phyloP scores from a whole-genome alignment of 2,329 filamentous ascomycete genomes.

The Colletotrichum magnum region DNA sequence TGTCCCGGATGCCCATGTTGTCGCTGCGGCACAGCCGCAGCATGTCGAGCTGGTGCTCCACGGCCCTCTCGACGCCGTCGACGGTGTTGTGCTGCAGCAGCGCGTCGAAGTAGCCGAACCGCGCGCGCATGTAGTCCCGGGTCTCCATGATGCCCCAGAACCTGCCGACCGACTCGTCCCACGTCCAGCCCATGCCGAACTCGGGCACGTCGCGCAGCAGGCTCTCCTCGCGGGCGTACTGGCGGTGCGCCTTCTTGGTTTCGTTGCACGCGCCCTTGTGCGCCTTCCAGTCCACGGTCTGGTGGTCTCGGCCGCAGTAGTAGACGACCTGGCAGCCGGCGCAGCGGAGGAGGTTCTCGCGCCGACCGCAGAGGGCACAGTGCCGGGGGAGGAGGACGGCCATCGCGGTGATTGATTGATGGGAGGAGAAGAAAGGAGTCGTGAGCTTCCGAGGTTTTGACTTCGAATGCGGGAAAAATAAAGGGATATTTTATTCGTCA shows the following conservation, averaged over 20 bases:
- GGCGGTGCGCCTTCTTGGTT: slow-evolving; percentile 49
- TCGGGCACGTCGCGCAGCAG: slow-evolving; percentile 50
- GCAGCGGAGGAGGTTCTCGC: slow-evolving; percentile 53
- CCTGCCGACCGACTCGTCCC: slow-evolving; percentile 54
- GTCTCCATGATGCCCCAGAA: slow-evolving; percentile 60
- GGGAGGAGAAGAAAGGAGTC: background rate
- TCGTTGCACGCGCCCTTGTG: slow-evolving; percentile 58
- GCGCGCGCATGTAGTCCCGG: slow-evolving; percentile 60
- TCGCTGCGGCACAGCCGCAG: slow-evolving; percentile 60
- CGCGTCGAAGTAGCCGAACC: slow-evolving; percentile 49
- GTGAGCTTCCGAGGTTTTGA: no score
- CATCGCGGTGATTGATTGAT: background rate
- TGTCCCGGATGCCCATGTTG: slow-evolving; percentile 57
- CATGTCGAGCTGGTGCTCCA: slow-evolving; percentile 60
- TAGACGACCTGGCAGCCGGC: slow-evolving; percentile 56
- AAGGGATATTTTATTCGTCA: no score
- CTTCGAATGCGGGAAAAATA: no score
- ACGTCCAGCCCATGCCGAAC: slow-evolving; percentile 50
- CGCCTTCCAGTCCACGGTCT: slow-evolving; percentile 50
- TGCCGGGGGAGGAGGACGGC: background rate
- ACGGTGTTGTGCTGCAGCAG: slow-evolving; percentile 51
- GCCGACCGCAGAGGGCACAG: slow-evolving; percentile 5
- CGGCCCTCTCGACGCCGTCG: slow-evolving; percentile 52
- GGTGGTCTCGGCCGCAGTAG: slow-evolving; percentile 63
- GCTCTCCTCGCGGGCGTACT: slow-evolving; percentile 53